Evolutionary conservation across 2,329 filamentous ascomycete species (phyloP), one percentile per base, ranked within the genome.

Genomic region (Pseudogymnoascus sp.): DNA sequence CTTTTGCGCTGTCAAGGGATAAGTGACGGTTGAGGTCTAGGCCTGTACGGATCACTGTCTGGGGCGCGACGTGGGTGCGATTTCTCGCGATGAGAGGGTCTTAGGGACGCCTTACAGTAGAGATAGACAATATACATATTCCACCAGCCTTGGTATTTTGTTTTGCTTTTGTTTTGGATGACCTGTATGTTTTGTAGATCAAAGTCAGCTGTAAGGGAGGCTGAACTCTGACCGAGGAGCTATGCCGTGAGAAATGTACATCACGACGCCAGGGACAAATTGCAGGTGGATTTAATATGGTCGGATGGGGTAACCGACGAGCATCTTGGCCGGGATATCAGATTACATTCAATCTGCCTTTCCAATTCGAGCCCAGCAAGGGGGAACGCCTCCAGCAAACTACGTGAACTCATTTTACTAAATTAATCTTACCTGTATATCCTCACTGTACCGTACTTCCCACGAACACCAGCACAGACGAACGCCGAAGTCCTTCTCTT

Each of bases 221-320:
- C 25, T 32, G n/a, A 32, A 9, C 20, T 5, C 14, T 54, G 47
- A 32, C 28, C 28, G 47, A 54, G 28, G 47, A 54, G 28, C 25
- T 32, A 14, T 32, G 11, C 7, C 12, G 28, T 32, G 32, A 12
- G n/a, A 5, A 3, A 54, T 54, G 43, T 54, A 54, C n/a, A 54
- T 54, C n/a, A 18, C n/a, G 25, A 54, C 8, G 43, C 43, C 8
- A 54, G 43, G 43, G 43, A 54, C 9, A 32, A 54, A 54, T 54
- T 54, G 43, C 25, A 12, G 43, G n/a, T 54, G 43, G 43, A 54
- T 54, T 54, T 12, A 54, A 54, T 54, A 54, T 54, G 43, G 18
- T 54, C 43, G 43, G 43, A 54, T 54, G 43, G n/a, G 43, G 43
- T 30, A 54, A 54, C 43, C 43, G 43, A 54, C 25, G 25, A 50